phyloP scores from a whole-genome alignment of 495 filamentous ascomycete genomes.

The Bacidia gigantensis region DNA sequence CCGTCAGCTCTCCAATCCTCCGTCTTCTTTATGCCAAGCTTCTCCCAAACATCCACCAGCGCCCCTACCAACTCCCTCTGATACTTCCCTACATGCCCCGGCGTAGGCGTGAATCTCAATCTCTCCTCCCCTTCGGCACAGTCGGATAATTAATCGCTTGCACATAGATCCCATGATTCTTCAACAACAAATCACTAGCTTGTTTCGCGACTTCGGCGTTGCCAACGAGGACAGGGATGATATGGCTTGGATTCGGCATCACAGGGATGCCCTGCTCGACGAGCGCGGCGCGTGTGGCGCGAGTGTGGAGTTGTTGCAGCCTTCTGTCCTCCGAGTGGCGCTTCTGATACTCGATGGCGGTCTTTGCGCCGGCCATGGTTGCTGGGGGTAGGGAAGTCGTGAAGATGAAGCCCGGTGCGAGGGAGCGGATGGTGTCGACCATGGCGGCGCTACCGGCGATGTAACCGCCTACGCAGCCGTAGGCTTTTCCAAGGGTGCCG shows the following conservation, averaged over 20 bases:
- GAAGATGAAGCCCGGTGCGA: slow-evolving; percentile 97
- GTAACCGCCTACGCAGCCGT: slow-evolving; percentile 94
- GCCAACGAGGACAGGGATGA: slow-evolving; percentile 85
- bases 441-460: slow-evolving; percentile 82
- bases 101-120: slow-evolving; percentile 87
- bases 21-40: slow-evolving; percentile 80
- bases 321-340: slow-evolving; percentile 65
- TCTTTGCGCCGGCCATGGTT: slow-evolving; percentile 86
- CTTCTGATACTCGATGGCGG: slow-evolving; percentile 88
- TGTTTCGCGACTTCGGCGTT: slow-evolving; percentile 86
- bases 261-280: slow-evolving; percentile 78
- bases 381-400: slow-evolving; percentile 92
- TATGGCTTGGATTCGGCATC: slow-evolving; percentile 94
- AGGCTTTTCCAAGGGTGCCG: slow-evolving; percentile 92
- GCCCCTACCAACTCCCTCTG: slow-evolving; percentile 77
- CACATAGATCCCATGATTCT: slow-evolving; percentile 85
- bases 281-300: slow-evolving; percentile 72
- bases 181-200: slow-evolving; percentile 76
- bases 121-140: slow-evolving; percentile 89
- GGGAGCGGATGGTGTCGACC: slow-evolving; percentile 88
- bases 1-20: slow-evolving; percentile 82
- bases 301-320: slow-evolving; percentile 90
- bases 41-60: slow-evolving; percentile 71
- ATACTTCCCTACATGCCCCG: slow-evolving; percentile 70
- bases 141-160: slow-evolving; percentile 99